phyloP scores from a whole-genome alignment of 2,329 filamentous ascomycete genomes.

The Ceratocystis papillata region DNA sequence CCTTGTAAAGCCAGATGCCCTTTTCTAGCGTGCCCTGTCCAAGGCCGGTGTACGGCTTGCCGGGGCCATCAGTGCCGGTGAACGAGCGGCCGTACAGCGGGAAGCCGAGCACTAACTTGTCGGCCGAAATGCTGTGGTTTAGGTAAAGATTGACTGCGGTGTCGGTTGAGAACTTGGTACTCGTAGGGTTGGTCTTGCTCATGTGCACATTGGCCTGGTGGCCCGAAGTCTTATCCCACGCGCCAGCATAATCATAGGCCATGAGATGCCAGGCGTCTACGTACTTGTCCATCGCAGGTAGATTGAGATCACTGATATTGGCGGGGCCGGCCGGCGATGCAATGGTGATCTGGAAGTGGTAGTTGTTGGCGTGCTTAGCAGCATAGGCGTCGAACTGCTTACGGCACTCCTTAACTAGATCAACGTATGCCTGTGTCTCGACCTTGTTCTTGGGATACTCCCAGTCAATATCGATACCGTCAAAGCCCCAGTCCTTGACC shows the following conservation, averaged over 20 bases:
- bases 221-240: slow-evolving; percentile 51
- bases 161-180: slow-evolving; percentile 60
- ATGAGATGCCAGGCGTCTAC: slow-evolving; percentile 53
- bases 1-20: slow-evolving; percentile 74
- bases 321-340: slow-evolving; percentile 40
- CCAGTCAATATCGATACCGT: slow-evolving; percentile 49
- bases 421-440: slow-evolving; percentile 36
- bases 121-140: slow-evolving; percentile 41
- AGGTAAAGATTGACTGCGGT: slow-evolving; percentile 53
- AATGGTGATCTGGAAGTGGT: slow-evolving; percentile 43
- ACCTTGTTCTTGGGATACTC: slow-evolving; percentile 38
- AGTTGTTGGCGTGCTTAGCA: slow-evolving; percentile 32
- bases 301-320: slow-evolving; percentile 42
- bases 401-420: slow-evolving; percentile 37
- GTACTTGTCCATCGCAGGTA: slow-evolving; percentile 45
- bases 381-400: slow-evolving; percentile 38
- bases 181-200: slow-evolving; percentile 35
- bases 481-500: slow-evolving; percentile 55
- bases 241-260: slow-evolving; percentile 61
- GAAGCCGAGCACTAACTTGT: slow-evolving; percentile 67
- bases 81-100: slow-evolving; percentile 72
- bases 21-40: slow-evolving; percentile 57
- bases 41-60: slow-evolving; percentile 50
- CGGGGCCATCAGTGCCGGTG: slow-evolving; percentile 48
- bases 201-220: slow-evolving; percentile 56